Evolutionary conservation across 2,329 filamentous ascomycete genomes (phyloP).

Genomic region (Trichoderma hamatum): DNA sequence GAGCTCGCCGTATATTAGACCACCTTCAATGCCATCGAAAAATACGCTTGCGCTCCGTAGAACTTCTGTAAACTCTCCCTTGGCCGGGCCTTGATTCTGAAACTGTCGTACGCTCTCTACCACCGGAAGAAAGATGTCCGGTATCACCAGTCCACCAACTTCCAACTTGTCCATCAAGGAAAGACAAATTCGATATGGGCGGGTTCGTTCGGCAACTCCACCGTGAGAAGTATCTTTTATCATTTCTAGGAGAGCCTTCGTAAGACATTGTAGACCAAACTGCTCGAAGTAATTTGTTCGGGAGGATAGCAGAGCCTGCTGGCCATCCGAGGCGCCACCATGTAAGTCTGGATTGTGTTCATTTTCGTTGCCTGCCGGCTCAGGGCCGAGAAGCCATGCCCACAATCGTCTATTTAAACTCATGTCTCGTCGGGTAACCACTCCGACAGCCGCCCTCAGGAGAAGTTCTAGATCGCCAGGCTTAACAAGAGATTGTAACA

Average conservation of each 20-base stretch:
- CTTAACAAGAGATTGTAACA: conserved; percentile 76
- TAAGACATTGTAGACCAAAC: conserved; percentile 74
- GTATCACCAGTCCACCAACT: conserved; percentile 86
- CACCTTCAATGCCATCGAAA: conserved; percentile 95
- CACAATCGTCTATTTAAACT: conserved; percentile 93
- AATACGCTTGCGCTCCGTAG: conserved; percentile 92
- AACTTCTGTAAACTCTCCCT: conserved; percentile 79
- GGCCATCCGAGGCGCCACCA: conserved; percentile 46
- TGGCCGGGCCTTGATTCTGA: conserved; percentile 65
- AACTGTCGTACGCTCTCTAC: conserved; percentile 79
- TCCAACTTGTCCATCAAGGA: conserved; percentile 99
- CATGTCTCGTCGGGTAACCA: conserved; percentile 92
- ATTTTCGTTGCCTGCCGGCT: conserved; percentile 52
- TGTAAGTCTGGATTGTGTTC: conserved; percentile 54
- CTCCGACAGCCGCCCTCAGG: conserved; percentile 79
- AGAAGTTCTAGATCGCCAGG: conserved; percentile 78
- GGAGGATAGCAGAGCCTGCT: conserved; percentile 53
- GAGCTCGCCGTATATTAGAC: conserved; percentile 86
- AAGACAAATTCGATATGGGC: conserved; percentile 87
- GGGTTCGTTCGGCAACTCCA: conserved; percentile 65
- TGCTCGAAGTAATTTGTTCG: conserved; percentile 81
- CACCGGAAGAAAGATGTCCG: conserved; percentile 84
- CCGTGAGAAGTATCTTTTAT: conserved; percentile 54
- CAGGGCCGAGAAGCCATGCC: conserved; percentile 92
- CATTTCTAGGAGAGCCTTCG: conserved; percentile 74